phyloP scores from a whole-genome alignment of 805 yeast species.

The Alloascoidea hylecoeti region DNA sequence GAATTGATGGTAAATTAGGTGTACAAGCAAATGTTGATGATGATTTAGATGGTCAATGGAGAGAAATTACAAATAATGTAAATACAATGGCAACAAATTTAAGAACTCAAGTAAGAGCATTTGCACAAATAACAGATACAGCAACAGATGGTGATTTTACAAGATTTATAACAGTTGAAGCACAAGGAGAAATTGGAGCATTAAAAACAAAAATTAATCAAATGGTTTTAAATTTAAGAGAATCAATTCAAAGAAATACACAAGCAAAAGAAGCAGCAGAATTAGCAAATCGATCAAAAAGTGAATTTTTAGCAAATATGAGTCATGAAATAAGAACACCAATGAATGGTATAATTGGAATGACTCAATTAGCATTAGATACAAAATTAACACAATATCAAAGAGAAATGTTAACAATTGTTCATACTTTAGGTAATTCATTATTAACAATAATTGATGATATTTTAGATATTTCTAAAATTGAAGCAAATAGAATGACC shows the following conservation, averaged over 20 bases:
- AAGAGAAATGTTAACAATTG: constrained; percentile 19
- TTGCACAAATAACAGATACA: constrained; percentile 87
- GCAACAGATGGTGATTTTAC: constrained; percentile 93
- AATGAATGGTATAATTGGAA: constrained; percentile 20
- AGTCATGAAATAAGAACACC: constrained; percentile 21
- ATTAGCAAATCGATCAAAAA: constrained; percentile 65
- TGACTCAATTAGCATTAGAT: constrained; percentile 19
- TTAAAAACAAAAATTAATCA: constrained; percentile 46
- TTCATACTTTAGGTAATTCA: constrained; percentile 18
- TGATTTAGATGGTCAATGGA: constrained; percentile 88
- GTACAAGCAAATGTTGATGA: constrained; percentile 78
- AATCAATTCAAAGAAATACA: constrained; percentile 81
- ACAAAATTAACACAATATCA: constrained; percentile 17
- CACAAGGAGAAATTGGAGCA: constrained; percentile 76
- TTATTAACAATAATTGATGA: constrained; percentile 19
- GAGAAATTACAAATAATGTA: constrained; percentile 81
- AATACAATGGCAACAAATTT: constrained; percentile 91
- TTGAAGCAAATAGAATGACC: constrained; percentile 20
- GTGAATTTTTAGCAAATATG: constrained; percentile 20
- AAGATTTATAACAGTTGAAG: constrained; percentile 80
- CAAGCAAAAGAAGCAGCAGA: constrained; percentile 94
- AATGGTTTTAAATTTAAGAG: constrained; percentile 78
- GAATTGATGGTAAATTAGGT: constrained; percentile 86
- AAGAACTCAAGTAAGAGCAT: constrained; percentile 85
- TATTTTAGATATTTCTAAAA: constrained; percentile 19